A percentile compares a stretch with the other conserved stretches of the same genome.
Evolutionary conservation across 2,329 filamentous ascomycete species (phyloP).

Genomic region (Alternaria sp.): DNA sequence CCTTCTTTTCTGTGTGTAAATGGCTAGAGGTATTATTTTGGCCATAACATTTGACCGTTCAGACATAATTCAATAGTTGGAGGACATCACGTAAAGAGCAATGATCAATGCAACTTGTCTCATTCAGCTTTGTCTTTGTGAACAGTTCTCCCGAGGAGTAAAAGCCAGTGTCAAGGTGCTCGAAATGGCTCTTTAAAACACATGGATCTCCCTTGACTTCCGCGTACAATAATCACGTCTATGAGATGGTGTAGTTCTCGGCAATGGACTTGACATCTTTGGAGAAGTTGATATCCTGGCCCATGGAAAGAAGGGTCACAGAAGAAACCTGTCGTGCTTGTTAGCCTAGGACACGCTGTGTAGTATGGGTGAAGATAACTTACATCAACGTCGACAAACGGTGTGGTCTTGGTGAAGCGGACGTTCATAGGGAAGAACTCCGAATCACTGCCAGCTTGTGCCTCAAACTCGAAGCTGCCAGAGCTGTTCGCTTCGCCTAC

Average conservation of each 20-base stretch:
- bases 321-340: constrained; percentile 65
- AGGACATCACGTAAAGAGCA: neutral
- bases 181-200: neutral
- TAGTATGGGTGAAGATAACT: constrained; percentile 55
- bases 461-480: constrained; percentile 95
- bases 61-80: neutral
- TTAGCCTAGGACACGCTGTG: constrained; percentile 28
- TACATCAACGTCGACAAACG: constrained; percentile 94
- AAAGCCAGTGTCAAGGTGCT: no score
- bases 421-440: constrained; percentile 99
- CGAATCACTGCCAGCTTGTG: constrained; percentile 82
- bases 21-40: no score
- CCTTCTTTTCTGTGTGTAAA: no score
- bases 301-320: constrained; percentile 75
- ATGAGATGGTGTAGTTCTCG: constrained; percentile 80
- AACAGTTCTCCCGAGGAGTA: neutral
- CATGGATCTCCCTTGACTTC: neutral
- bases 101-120: neutral
- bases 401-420: constrained; percentile 82
- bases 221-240: constrained; percentile 33
- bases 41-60: neutral
- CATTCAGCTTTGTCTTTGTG: neutral
- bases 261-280: constrained; percentile 81
- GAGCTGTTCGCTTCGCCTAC: constrained; percentile 83
- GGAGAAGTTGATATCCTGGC: constrained; percentile 81